Base-by-base conservation (phyloP, 2,329 filamentous ascomycete species). In the Helminthosporium solani region DNA sequence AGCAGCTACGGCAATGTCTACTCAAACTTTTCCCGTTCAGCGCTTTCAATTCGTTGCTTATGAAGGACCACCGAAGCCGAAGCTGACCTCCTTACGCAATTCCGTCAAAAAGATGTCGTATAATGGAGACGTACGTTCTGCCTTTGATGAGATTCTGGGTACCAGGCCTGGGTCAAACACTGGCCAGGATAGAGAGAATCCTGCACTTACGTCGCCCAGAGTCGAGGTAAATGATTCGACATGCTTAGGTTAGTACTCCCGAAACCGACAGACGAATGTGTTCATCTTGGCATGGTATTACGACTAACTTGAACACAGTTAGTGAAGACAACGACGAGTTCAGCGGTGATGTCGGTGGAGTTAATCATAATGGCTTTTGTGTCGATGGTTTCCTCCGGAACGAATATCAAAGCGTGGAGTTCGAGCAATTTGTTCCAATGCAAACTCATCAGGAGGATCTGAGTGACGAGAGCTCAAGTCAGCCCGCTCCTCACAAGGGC, bases 231-330 rank as follows among this genome's bases (percentile, higher is more conserved):
- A 46, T 46, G 16, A 49, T 48, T 50, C 44, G 21, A 42, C 21
- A 44, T 46, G 18, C 42, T 52, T 46, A 44, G 42, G 49, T 54
- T 48, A 25, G 49, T 16, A 46, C 43, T 33, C 28, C 44, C 46
- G 46, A 27, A 52, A 39, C 46, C 14, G 28, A 41, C 42, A 28
- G 37, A 44, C 36, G 33, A 11, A 43, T 44, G 40, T 38, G 42
- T 38, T 37, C 20, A 40, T 21, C 45, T 42, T 15, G 19, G 33
- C 21, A 36, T 44, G 44, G 15, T 47, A 33, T 43, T 14, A 47
- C 31, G 21, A 54, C 39, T 54, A 52, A 50, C 28, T 43, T 16
- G 33, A 30, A 49, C 37, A 30, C 19, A 53, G 38, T 15, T 38
- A 40, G 36, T 44, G 40, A 53, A 48, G 36, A n/a, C 28, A 44